Evolutionary conservation across 495 filamentous ascomycete species (phyloP).

Genomic region (Aspergillus panamensis): DNA sequence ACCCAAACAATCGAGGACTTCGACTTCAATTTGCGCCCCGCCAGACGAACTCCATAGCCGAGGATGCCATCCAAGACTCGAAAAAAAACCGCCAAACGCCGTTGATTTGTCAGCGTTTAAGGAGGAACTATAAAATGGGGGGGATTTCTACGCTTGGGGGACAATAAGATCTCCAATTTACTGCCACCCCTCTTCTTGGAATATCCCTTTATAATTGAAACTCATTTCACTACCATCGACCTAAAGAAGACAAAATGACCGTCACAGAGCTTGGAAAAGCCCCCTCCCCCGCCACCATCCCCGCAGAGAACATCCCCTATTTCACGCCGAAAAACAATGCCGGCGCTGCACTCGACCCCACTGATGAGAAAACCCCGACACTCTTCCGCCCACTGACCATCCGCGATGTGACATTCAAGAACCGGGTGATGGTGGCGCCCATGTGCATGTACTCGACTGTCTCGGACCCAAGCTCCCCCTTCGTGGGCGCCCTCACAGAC

Average conservation of each 20-base stretch:
- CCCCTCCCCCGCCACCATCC: slow-evolving; percentile 17
- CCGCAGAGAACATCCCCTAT: slow-evolving; percentile 39
- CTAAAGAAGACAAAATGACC: not conserved
- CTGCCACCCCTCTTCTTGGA: no score
- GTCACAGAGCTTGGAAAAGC: slow-evolving; percentile 6
- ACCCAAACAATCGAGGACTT: no score
- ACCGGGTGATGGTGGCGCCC: slow-evolving; percentile 59
- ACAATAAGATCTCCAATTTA: no score
- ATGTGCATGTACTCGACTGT: slow-evolving; percentile 67
- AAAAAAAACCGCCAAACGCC: no score
- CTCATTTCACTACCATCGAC: no score
- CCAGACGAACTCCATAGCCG: no score
- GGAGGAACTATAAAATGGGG: no score
- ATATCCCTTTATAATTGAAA: no score
- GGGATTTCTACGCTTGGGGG: no score
- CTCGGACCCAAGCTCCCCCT: slow-evolving; percentile 30
- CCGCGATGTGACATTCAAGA: slow-evolving; percentile 64
- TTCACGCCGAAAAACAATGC: slow-evolving; percentile 58
- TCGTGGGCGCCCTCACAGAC: slow-evolving; percentile 62
- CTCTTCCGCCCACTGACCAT: slow-evolving; percentile 65
- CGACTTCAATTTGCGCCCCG: no score
- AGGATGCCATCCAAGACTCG: no score
- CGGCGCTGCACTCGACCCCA: slow-evolving; percentile 46
- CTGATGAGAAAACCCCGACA: slow-evolving; percentile 50
- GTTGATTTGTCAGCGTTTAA: no score